These are phyloP conservation scores for Myxozyma mucilagina DNA, from an alignment of 805 yeast genomes.

Conservation along the genomic window DNA sequence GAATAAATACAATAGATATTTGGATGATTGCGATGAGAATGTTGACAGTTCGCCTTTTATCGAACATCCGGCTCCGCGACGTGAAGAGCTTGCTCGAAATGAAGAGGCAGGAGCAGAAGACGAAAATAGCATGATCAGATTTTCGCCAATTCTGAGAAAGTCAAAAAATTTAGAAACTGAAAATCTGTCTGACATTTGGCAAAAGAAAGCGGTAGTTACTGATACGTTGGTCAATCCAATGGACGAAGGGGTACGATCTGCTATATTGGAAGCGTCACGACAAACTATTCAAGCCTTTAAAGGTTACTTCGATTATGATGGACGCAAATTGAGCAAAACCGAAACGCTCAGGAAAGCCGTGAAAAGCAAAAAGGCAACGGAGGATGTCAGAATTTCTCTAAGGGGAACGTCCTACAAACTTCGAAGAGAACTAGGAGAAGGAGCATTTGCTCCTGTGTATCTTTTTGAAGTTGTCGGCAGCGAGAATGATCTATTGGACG, in stretches of 20 bases:
- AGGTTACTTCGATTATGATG: conserved; percentile 40
- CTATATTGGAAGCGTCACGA: conserved; percentile 44
- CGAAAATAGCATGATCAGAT: background rate
- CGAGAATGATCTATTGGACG: background rate
- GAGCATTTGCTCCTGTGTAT: conserved; percentile 79
- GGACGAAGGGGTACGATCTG: conserved; percentile 45
- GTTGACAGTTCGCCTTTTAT: conserved; percentile 24
- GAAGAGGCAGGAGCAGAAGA: conserved; percentile 1
- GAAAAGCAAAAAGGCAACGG: conserved; percentile 7
- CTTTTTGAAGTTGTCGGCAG: conserved; percentile 44
- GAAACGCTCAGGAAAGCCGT: conserved; percentile 6
- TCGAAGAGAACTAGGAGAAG: conserved; percentile 64
- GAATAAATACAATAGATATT: background rate
- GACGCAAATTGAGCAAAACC: conserved; percentile 32
- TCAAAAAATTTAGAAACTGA: background rate
- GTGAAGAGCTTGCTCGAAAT: conserved; percentile 1
- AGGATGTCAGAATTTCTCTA: conserved; percentile 13
- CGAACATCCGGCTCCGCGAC: conserved; percentile 24
- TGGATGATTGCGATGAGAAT: conserved; percentile 11
- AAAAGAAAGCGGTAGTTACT: conserved; percentile 15
- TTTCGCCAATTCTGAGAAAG: conserved; percentile 11
- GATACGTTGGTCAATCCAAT: conserved; percentile 47
- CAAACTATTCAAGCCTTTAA: conserved; percentile 43
- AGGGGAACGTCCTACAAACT: conserved; percentile 48
- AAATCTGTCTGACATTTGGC: conserved; percentile 9